phyloP scores from a whole-genome alignment of 192 early-diverging fungal species.

The Obelidium mucronatum region DNA sequence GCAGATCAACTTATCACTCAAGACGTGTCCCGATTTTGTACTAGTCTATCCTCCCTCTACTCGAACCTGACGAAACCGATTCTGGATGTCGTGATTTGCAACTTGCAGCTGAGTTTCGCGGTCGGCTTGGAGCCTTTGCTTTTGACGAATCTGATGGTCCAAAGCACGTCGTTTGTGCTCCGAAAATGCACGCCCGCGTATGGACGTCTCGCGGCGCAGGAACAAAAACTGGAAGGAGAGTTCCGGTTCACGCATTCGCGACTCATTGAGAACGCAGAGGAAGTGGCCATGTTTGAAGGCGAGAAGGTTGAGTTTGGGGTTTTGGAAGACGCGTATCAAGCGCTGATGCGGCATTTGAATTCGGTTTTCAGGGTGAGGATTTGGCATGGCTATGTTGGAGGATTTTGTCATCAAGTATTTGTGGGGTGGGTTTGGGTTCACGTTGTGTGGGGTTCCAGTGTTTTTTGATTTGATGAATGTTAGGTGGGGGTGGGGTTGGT shows the following conservation, averaged over 20 bases:
- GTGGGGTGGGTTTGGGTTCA: constrained; percentile 91
- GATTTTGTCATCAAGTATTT: constrained; percentile 99
- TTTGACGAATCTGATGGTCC: constrained; percentile 79
- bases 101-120: constrained; percentile 82
- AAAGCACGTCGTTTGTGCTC: constrained; percentile 78
- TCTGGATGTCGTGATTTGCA: constrained; percentile 93
- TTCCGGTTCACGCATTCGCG: constrained; percentile 95
- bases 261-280: constrained; percentile 94
- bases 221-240: constrained; percentile 90
- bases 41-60: constrained; percentile 86
- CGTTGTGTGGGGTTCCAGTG: constrained; percentile 87
- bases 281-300: constrained; percentile 91
- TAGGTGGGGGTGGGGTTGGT: not conserved
- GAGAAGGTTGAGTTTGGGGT: constrained; percentile 84
- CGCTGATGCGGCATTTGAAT: constrained; percentile 87
- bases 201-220: constrained; percentile 92
- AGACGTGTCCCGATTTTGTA: constrained; percentile 91
- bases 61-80: constrained; percentile 92
- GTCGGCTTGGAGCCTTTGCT: constrained; percentile 89
- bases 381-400: constrained; percentile 93
- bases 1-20: constrained; percentile 81
- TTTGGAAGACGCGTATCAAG: constrained; percentile 77
- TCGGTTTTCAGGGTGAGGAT: constrained; percentile 85
- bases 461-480: constrained; percentile 71
- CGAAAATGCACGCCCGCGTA: constrained; percentile 92